Evolutionary conservation across 2,329 filamentous ascomycete genomes (phyloP), one percentile per base, ranked within the genome.

Genomic region (Pseudovirgaria hyperparasitica): DNA sequence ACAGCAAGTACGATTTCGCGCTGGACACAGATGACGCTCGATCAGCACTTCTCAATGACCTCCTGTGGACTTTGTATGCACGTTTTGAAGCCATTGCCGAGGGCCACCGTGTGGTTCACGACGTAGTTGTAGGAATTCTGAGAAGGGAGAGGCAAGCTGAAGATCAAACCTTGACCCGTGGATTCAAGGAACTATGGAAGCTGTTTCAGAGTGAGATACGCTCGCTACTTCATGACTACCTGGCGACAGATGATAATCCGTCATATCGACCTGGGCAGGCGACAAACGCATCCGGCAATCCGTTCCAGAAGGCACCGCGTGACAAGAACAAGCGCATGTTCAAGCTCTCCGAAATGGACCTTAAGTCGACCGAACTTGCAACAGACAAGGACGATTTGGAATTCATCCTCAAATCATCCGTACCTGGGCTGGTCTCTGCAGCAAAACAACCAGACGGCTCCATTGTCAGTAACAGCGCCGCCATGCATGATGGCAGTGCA

Each of bases 41-140:
- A 11, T 77, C 78, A 9, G 80, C 84, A 41, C 82, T 94, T 16
- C 77, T 98, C 25, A 81, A 90, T 38, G 90, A 98, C 45, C 70
- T 96, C 23, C 61, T 98, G 3, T 92, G 80, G 73, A 87, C 84
- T 1, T 56, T 98, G 1, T 98, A 92, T 50, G 86, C 86, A 22
- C 94, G 94, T 43, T 96, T 98, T 37, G 90, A 96, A 52, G 82
- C 90, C 6, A 96, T 98, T 39, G 84, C 85, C 4, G 92, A 98
- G 57, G 82, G 86, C 2, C 90, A 98, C 48, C 77, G 92, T 22
- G 77, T 94, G 0, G 75, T 96, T 31, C 85, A 96, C 52, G 90
- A 96, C 51, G 80, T 92, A 24, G 78, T 94, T 45, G 78, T 78
- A 36, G 81, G 82, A 1, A 81, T 98, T 32, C 74, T 87, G 28